A percentile compares a stretch with the other conserved stretches of the same genome.
Evolutionary conservation across 2,329 filamentous ascomycete species (phyloP).

Genomic region (Dactylellina sp.): DNA sequence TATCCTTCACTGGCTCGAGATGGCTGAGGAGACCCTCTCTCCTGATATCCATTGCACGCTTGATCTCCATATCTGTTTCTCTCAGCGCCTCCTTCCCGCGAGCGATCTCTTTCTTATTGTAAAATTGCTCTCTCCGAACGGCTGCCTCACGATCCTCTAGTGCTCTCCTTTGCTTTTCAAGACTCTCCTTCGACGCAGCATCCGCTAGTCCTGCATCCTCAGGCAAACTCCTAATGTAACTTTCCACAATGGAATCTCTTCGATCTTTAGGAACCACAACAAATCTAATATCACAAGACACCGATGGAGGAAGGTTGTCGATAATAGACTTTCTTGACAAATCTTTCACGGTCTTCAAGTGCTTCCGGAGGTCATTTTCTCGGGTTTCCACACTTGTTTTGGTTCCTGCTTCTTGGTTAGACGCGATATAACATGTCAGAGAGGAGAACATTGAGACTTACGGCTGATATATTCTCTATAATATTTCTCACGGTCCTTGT

Average conservation of each 20-base stretch:
- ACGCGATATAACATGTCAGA: conserved; percentile 50
- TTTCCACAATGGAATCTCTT: conserved; percentile 75
- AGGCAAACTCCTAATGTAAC: conserved; percentile 74
- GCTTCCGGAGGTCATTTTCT: conserved; percentile 75
- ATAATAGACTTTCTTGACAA: conserved; percentile 73
- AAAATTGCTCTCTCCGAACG: conserved; percentile 74
- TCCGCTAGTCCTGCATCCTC: conserved; percentile 69
- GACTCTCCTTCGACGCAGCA: conserved; percentile 67
- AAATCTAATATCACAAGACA: conserved; percentile 77
- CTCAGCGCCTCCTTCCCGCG: conserved; percentile 72
- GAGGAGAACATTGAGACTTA: conserved; percentile 42
- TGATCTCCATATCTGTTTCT: conserved; percentile 76
- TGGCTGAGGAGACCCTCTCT: conserved; percentile 76
- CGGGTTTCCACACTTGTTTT: conserved; percentile 74
- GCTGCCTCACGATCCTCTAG: conserved; percentile 73
- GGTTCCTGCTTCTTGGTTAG: conserved; percentile 65
- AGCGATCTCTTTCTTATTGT: conserved; percentile 71
- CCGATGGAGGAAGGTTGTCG: conserved; percentile 71
- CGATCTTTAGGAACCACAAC: conserved; percentile 71
- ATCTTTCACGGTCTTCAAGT: conserved; percentile 73
- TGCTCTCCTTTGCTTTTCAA: conserved; percentile 74
- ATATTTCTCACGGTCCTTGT: conserved; percentile 82
- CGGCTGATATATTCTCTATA: conserved; percentile 75
- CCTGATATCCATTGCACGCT: conserved; percentile 75
- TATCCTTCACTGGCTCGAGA: conserved; percentile 47